phyloP scores from a whole-genome alignment of 768 basidiomycete genomes.

The Arthromyces matolae region DNA sequence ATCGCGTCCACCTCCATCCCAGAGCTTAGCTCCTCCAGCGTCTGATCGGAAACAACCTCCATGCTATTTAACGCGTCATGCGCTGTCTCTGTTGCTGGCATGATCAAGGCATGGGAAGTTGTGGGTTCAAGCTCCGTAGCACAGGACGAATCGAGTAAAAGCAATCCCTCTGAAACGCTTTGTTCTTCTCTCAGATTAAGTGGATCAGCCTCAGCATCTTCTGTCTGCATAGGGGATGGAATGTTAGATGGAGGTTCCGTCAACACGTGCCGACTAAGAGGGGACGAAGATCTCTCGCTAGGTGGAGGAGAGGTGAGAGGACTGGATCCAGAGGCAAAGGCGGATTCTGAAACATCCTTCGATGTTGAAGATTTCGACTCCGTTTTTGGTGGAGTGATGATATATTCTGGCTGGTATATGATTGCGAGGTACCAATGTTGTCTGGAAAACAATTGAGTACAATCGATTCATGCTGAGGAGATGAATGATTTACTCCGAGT shows the following conservation, averaged over 20 bases:
- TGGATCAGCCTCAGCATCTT: conserved; percentile 2
- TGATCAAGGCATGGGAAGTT: conserved; percentile 5
- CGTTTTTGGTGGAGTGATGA: conserved; percentile 27
- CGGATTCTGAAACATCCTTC: conserved; percentile 2
- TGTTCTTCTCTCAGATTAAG: conserved; percentile 31
- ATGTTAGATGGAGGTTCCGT: too few relatives aligned
- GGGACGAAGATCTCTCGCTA: background rate
- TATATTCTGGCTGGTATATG: conserved; percentile 77
- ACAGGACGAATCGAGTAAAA: conserved; percentile 27
- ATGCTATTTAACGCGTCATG: background rate
- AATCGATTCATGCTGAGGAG: background rate
- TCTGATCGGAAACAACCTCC: conserved; percentile 2
- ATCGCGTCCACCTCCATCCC: conserved; percentile 17
- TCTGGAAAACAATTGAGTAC: conserved; percentile 35
- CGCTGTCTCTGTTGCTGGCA: background rate
- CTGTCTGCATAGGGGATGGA: too few relatives aligned
- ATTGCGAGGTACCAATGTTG: conserved; percentile 97
- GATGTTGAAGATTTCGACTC: conserved; percentile 1
- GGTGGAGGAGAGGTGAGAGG: background rate
- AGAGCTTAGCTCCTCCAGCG: background rate
- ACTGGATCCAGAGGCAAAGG: background rate
- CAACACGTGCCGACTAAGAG: background rate
- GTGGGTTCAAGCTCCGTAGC: conserved; percentile 15
- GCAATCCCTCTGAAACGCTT: conserved; percentile 17
- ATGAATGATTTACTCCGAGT: conserved; percentile 48